Conservation (phyloP, 495 filamentous ascomycete species). For the Rhizodiscina lignyota region DNA sequence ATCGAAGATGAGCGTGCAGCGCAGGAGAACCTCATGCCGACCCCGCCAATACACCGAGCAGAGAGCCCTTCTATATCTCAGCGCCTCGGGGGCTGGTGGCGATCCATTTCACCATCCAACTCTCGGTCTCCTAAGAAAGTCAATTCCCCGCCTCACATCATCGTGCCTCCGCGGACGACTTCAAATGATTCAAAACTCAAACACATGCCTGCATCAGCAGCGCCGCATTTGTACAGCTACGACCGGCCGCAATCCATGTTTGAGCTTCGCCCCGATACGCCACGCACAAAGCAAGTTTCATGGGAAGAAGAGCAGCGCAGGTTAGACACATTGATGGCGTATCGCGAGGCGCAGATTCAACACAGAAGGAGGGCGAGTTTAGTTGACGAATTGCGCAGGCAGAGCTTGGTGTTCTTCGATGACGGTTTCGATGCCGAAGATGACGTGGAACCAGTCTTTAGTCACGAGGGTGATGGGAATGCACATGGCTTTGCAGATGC, state of each 20-base stretch:
- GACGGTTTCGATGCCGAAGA: too few species aligned
- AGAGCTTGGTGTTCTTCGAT: constrained; percentile 46
- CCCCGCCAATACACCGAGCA: too few species aligned
- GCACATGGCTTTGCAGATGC: too few species aligned
- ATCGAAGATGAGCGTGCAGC: constrained; percentile 1
- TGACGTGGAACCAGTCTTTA: too few species aligned
- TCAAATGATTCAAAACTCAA: background rate
- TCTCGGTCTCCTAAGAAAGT: background rate
- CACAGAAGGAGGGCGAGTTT: constrained; percentile 25
- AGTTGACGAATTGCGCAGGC: constrained; percentile 41
- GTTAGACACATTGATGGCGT: constrained; percentile 9
- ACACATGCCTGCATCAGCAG: too few species aligned
- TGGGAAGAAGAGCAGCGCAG: constrained; percentile 3
- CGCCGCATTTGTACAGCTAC: background rate
- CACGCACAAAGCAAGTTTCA: background rate
- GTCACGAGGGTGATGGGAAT: too few species aligned
- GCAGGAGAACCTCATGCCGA: background rate
- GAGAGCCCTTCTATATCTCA: too few species aligned
- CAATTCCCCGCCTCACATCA: background rate
- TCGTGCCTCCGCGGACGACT: constrained; percentile 1
- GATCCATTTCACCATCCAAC: background rate
- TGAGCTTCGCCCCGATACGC: constrained; percentile 2
- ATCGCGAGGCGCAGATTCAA: background rate
- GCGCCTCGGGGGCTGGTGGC: background rate
- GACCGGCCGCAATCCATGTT: constrained; percentile 1